phyloP scores from a whole-genome alignment of 1,284 basidiomycete genomes.

The Marasmius sp. region DNA sequence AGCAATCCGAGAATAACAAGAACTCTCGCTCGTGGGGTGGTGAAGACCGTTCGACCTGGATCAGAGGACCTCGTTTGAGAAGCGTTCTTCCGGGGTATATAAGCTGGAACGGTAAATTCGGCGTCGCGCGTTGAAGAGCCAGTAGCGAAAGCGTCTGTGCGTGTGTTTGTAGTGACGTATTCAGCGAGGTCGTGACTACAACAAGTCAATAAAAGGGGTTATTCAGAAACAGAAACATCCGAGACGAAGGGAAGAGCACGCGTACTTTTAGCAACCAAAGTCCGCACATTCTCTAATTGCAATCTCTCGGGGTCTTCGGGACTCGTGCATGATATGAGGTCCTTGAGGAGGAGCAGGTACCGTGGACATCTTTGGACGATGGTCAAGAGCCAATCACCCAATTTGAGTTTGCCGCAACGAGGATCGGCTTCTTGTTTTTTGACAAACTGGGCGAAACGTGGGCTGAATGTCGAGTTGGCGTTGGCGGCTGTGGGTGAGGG shows the following conservation, averaged over 20 bases:
- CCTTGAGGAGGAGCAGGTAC: conserved; percentile 79
- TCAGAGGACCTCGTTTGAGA: conserved; percentile 63
- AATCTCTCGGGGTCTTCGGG: conserved; percentile 55
- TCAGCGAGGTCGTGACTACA: conserved; percentile 74
- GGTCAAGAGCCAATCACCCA: conserved; percentile 83
- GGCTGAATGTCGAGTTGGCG: conserved; percentile 38
- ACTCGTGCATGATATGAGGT: conserved; percentile 68
- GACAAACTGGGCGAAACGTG: conserved; percentile 62
- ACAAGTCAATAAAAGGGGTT: conserved; percentile 3
- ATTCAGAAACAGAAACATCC: not conserved
- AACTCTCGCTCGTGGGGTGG: conserved; percentile 64
- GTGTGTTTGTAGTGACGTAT: conserved; percentile 76
- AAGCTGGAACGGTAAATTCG: conserved; percentile 73
- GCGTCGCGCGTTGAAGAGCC: conserved; percentile 73
- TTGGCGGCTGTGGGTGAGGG: conserved; percentile 21
- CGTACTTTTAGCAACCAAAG: conserved; percentile 76
- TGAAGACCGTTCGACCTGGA: conserved; percentile 54
- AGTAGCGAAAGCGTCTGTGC: conserved; percentile 73
- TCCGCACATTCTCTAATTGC: conserved; percentile 41
- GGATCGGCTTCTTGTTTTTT: conserved; percentile 60
- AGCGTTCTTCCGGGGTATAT: conserved; percentile 78
- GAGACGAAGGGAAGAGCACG: not conserved
- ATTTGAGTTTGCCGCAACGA: conserved; percentile 69
- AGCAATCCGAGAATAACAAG: conserved; percentile 78
- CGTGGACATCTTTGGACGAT: conserved; percentile 86